Base-by-base conservation (phyloP, 2,329 filamentous ascomycete genomes). In the Colletotrichum sansevieriae region DNA sequence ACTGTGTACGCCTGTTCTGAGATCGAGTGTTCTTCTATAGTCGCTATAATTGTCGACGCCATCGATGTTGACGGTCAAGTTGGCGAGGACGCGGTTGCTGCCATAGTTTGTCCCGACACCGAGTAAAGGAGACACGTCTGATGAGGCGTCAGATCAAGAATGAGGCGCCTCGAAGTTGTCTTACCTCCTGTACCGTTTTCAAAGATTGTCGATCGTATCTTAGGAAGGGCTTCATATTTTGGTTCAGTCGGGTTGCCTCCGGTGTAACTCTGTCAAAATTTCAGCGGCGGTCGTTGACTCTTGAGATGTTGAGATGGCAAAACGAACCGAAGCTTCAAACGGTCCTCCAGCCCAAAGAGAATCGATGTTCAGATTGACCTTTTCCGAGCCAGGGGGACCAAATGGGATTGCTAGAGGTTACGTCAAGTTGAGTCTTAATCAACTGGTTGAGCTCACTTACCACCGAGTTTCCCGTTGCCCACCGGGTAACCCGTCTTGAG, bases 341-440 rank as follows among this genome's bases (percentile, higher is more conserved):
- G 84, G 84, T 0, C 84, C 84, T 3, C 83, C 84, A 2, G 81
- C 82, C 84, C 84, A 87, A 1, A 87, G 71, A 2, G 78, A 83
- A 65, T 87, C 84, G 18, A 84, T 71, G 57, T 87, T 87, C 43
- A 86, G 63, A 20, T 76, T 79, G 5, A 85, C 60, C 25, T 78
- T 80, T 56, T 85, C 83, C 2, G 74, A 70, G 3, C 81, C 80
- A 0, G 83, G 78, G 15, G 75, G 69, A 0, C 84, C 84, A 63
- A 82, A 82, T 0, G 82, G 78, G 35, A 85, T 79, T 3, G 78
- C 82, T 78, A 46, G 33, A 43, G 15, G 15, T 8, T 29, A 1
- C 55, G 12, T 22, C 54, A 1, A 57, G 15, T 5, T n/a, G 2
- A 22, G 20, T 29, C 9, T 15, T n/a, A 15, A 15, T 18, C 4